Conservation (phyloP, 768 basidiomycete species). For the Lentinula lateritia region DNA sequence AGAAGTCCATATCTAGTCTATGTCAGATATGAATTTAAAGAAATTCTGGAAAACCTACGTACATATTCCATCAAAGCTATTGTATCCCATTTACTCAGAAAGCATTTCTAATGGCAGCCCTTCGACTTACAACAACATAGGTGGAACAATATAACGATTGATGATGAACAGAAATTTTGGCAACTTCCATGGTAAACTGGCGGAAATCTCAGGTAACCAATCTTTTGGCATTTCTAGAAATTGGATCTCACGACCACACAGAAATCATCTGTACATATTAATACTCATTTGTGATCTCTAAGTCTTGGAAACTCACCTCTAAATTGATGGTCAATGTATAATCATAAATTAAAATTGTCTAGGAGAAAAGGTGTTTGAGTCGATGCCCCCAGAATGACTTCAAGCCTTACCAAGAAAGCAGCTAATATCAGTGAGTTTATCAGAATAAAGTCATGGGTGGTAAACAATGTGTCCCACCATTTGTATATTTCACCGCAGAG, state of each 20-base stretch:
- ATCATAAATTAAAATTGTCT: conserved; percentile 22
- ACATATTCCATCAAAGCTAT: conserved; percentile 19
- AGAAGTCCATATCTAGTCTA: not conserved
- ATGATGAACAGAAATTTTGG: conserved; percentile 23
- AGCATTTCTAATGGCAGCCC: not conserved
- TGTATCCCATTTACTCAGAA: not conserved
- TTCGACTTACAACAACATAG: conserved; percentile 21
- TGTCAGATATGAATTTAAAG: not conserved
- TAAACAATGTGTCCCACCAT: not conserved
- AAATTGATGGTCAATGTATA: conserved; percentile 17
- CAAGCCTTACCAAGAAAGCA: not conserved
- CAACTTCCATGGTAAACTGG: conserved; percentile 20
- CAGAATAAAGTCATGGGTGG: not conserved
- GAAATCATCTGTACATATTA: conserved; percentile 9
- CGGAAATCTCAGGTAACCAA: too few relatives aligned
- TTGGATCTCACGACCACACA: conserved; percentile 17
- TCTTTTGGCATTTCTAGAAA: too few relatives aligned
- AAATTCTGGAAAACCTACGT: not conserved
- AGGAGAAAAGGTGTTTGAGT: not conserved
- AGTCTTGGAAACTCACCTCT: conserved; percentile 13
- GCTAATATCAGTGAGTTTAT: not conserved
- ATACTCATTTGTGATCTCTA: not conserved
- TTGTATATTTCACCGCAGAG: not conserved
- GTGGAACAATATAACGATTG: conserved; percentile 22
- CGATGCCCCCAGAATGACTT: too few relatives aligned